A percentile compares a stretch with the other conserved stretches of the same genome.
Conservation (phyloP, 495 filamentous ascomycete species). For the Xylaria venustula region DNA sequence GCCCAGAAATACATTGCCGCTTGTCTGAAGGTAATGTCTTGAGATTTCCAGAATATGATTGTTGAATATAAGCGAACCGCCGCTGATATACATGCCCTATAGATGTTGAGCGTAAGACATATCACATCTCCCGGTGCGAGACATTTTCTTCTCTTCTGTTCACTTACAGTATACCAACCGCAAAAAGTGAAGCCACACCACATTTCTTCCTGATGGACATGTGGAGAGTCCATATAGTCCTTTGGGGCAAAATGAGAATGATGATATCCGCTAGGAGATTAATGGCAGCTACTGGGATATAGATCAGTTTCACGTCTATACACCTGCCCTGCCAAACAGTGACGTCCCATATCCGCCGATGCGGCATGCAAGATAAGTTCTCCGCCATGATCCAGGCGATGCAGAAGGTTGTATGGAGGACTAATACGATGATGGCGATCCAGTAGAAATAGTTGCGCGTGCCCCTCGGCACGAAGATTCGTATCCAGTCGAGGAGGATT, state of each 20-base stretch:
- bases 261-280: slow-evolving; percentile 1
- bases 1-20: slow-evolving; percentile 7
- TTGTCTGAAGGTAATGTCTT: slow-evolving; percentile 2
- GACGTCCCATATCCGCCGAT: neutral
- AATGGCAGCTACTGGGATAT: neutral
- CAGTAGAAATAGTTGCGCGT: slow-evolving; percentile 17
- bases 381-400: slow-evolving; percentile 38
- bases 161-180: slow-evolving; percentile 29
- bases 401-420: slow-evolving; percentile 36
- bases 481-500: slow-evolving; percentile 30
- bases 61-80: neutral
- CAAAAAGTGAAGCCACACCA: slow-evolving; percentile 28
- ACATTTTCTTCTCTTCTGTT: no score
- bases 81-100: slow-evolving; percentile 13
- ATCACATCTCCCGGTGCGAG: no score
- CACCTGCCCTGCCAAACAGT: neutral
- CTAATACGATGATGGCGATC: slow-evolving; percentile 30
- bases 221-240: slow-evolving; percentile 27
- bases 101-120: neutral
- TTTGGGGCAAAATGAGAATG: slow-evolving; percentile 21
- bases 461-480: slow-evolving; percentile 22
- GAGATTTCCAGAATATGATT: neutral
- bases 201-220: slow-evolving; percentile 27
- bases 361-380: slow-evolving; percentile 37
- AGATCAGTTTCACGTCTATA: neutral